Evolutionary conservation across 2,329 filamentous ascomycete genomes (phyloP), one percentile per base, ranked within the genome.

Genomic region (Trichoderma sp.): DNA sequence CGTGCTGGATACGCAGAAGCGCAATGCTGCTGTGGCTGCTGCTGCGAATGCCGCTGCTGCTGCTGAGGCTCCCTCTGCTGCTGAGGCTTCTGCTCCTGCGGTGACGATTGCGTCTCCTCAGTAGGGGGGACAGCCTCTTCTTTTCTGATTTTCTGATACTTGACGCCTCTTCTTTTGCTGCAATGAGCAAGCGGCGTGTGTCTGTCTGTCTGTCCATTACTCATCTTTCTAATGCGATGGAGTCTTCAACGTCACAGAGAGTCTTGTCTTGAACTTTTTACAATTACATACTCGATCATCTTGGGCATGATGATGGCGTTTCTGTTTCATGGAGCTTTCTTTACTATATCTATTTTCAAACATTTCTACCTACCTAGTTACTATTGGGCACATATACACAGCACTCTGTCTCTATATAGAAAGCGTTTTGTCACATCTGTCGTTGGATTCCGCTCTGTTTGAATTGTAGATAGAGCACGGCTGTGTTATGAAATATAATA

Each of bases 1-100:
- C 56, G 85, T 88, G 43, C 76, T 88, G 6, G 86, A 88, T 75
- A 87, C 86, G 24, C 85, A 85, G 75, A 83, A 84, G 75, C 81
- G 80, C 32, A 79, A 82, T 24, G 81, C 84, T 60, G 83, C 78
- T 3, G 55, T 71, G 14, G 75, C 74, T 28, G 79, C 82, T n/a
- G 81, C 84, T 56, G 83, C 78, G 5, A 37, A 82, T 24, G 81
- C 84, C 60, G 83, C 78, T 3, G 55, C 71, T 16, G 75, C 74
- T 28, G 79, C 82, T 21, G 81, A 34, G 32, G 14, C 26, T 14
- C 37, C 61, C 7, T 16, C 72, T 16, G 75, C 74, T 0, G 34
- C 30, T 6, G 16, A 52, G 8, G 16, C 24, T 51, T 54, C 58
- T 24, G 28, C 28, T 21, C 63, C 63, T 8, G 71, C 73, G 59